Conservation (phyloP, 257 asterid genomes). For the Gynochthodes officinalis region DNA sequence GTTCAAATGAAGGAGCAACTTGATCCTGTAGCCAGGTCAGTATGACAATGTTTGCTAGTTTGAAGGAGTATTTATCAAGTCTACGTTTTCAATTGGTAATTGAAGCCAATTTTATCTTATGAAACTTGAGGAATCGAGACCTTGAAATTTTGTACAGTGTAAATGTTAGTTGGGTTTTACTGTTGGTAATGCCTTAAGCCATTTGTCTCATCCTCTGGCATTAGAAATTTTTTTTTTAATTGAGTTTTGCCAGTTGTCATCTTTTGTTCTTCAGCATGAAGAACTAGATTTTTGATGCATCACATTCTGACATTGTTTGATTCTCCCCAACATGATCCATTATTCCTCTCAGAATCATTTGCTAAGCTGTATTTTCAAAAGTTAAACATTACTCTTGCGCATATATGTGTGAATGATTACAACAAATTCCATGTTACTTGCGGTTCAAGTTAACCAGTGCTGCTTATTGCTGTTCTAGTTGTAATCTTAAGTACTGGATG, state of each 20-base stretch:
- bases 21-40: conserved; percentile 92
- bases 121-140: not conserved
- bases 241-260: not conserved
- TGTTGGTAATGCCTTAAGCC: not conserved
- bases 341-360: too few species aligned
- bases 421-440: conserved; percentile 8
- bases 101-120: not conserved
- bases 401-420: not conserved
- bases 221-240: not conserved
- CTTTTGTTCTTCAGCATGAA: not conserved
- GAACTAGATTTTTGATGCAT: not conserved
- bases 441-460: not conserved
- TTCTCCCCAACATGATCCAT: not conserved
- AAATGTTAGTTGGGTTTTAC: not conserved
- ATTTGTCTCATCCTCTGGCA: not conserved
- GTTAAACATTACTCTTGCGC: too few species aligned
- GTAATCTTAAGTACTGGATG: conserved; percentile 18
- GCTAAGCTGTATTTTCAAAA: not conserved
- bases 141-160: not conserved
- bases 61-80: not conserved
- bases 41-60: conserved; percentile 16
- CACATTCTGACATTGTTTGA: not conserved
- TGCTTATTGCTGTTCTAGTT: not conserved
- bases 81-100: not conserved
- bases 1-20: conserved; percentile 54